Evolutionary conservation across 495 filamentous ascomycete species (phyloP).

Genomic region (Penicillium samsonianum): DNA sequence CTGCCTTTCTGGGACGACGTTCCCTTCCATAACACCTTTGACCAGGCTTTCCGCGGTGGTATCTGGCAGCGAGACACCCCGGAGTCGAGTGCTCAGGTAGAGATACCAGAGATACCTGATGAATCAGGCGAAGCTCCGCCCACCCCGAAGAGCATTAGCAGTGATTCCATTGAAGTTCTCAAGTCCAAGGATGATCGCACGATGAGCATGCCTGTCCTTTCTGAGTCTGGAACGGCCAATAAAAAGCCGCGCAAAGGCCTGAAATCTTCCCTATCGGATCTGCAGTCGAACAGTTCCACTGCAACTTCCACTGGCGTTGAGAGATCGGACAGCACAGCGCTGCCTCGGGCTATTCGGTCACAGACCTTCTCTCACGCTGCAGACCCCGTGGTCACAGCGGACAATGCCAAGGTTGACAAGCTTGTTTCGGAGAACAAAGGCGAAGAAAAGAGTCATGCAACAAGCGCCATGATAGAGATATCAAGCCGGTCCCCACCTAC

Average conservation of each 20-base stretch:
- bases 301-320: conserved; percentile 46
- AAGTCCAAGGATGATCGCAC: conserved; percentile 58
- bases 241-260: conserved; percentile 39
- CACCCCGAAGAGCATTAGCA: conserved; percentile 35
- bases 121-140: conserved; percentile 56
- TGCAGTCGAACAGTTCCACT: conserved; percentile 25
- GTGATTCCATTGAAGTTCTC: conserved; percentile 33
- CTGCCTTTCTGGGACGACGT: conserved; percentile 93
- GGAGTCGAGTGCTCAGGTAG: conserved; percentile 47
- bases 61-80: conserved; percentile 73
- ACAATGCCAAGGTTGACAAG: conserved; percentile 62
- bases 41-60: conserved; percentile 79
- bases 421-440: conserved; percentile 40
- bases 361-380: conserved; percentile 65
- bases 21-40: conserved; percentile 78
- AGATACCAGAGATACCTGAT: conserved; percentile 58
- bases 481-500: conserved; percentile 59
- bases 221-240: conserved; percentile 30
- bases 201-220: conserved; percentile 55
- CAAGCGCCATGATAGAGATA: conserved; percentile 65
- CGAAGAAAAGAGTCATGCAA: conserved; percentile 56
- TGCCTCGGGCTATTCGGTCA: conserved; percentile 59
- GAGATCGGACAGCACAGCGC: conserved; percentile 35
- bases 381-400: conserved; percentile 62
- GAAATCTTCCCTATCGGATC: conserved; percentile 30